phyloP scores from a whole-genome alignment of 805 yeast species.

The Cyberlindnera amylophila region DNA sequence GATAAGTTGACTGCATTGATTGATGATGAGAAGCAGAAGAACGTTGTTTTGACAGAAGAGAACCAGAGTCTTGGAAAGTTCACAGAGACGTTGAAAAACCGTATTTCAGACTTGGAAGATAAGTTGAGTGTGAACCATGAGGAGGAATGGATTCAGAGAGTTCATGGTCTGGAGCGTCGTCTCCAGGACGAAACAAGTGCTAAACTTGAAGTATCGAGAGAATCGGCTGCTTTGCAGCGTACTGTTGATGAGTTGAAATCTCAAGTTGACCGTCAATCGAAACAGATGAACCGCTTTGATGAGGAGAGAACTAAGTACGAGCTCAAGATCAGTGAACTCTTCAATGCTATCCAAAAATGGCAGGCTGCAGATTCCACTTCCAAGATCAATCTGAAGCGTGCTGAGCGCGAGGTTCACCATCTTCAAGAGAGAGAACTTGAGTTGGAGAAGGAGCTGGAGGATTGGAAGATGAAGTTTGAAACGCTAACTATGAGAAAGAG shows the following conservation, averaged over 20 bases:
- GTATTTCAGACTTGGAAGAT: conserved; percentile 43
- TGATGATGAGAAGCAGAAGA: conserved; percentile 45
- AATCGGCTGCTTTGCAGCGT: conserved; percentile 46
- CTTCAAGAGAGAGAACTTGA: conserved; percentile 48
- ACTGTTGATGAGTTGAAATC: conserved; percentile 50
- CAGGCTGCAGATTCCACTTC: conserved; percentile 44
- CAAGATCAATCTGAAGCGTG: conserved; percentile 39
- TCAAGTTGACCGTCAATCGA: conserved; percentile 47
- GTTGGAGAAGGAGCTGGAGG: conserved; percentile 54
- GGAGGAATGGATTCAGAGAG: conserved; percentile 54
- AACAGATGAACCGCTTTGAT: conserved; percentile 47
- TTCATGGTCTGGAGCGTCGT: conserved; percentile 48
- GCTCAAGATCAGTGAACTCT: conserved; percentile 44
- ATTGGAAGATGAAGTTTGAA: conserved; percentile 46
- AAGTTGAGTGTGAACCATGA: conserved; percentile 50
- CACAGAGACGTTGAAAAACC: conserved; percentile 46
- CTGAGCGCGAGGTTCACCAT: conserved; percentile 54
- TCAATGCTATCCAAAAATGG: conserved; percentile 38
- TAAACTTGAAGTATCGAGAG: conserved; percentile 51
- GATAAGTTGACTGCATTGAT: conserved; percentile 25
- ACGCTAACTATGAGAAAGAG: conserved; percentile 20
- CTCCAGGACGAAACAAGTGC: conserved; percentile 44
- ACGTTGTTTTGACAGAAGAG: conserved; percentile 59
- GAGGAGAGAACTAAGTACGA: conserved; percentile 58
- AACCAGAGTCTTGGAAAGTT: conserved; percentile 58